phyloP scores from a whole-genome alignment of 306 rosid species.

The Amphicarpaea edgeworthii region DNA sequence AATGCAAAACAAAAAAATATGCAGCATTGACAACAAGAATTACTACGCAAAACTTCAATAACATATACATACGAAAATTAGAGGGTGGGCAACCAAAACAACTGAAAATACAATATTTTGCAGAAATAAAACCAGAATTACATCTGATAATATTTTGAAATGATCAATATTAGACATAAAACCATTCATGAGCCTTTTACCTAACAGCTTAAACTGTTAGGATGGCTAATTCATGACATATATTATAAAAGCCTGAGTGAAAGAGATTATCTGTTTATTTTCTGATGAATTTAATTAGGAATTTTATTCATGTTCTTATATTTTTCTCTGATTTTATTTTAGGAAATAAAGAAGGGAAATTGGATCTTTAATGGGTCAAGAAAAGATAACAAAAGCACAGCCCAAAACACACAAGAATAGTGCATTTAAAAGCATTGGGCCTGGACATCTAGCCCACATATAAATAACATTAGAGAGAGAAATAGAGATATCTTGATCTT shows the following conservation, averaged over 20 bases:
- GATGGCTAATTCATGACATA: not conserved
- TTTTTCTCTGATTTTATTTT: not conserved
- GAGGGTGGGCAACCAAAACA: not conserved
- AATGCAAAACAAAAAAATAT: conserved; percentile 1
- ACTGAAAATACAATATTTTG: not conserved
- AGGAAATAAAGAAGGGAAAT: not conserved
- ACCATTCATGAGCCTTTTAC: not conserved
- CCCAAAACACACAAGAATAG: not conserved
- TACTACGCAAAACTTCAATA: conserved; percentile 14
- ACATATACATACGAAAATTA: not conserved
- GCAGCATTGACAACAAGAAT: conserved; percentile 8
- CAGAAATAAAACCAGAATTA: conserved; percentile 31
- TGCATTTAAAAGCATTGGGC: not conserved
- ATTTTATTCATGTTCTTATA: not conserved
- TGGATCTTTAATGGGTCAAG: not conserved
- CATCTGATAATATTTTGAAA: conserved; percentile 8
- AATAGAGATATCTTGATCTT: not conserved
- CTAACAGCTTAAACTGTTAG: not conserved
- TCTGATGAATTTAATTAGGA: not conserved
- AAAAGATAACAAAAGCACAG: not conserved
- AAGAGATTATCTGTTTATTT: not conserved
- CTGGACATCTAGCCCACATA: not conserved
- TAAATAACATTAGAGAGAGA: not conserved
- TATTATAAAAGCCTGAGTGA: not conserved
- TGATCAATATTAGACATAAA: not conserved